Evolutionary conservation across 176 grass and related monocot species (phyloP).

Genomic region (Zoysia pacifica): DNA sequence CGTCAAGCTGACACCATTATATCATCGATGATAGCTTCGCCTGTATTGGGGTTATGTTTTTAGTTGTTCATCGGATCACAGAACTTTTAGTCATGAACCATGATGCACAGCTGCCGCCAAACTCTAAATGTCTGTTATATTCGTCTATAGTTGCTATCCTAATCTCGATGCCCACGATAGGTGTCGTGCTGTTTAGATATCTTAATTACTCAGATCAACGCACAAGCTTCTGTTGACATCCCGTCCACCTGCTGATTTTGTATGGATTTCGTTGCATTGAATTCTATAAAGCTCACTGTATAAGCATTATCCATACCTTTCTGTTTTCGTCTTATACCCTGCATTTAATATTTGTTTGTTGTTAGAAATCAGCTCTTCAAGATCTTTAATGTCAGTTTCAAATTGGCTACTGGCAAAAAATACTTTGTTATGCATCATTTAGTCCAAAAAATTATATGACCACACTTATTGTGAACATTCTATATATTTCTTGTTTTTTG

Average conservation of each 20-base stretch:
- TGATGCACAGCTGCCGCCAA: neutral
- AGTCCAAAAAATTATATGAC: constrained; percentile 12
- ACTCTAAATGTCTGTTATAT: constrained; percentile 16
- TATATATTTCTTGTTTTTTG: neutral
- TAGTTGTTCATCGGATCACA: neutral
- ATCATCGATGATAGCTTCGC: neutral
- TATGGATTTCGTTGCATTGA: neutral
- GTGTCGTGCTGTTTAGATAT: no score
- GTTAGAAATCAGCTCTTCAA: no score
- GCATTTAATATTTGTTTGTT: no score
- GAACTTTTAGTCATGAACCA: constrained; percentile 24
- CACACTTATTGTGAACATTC: neutral
- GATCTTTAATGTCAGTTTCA: no score
- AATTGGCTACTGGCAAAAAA: neutral
- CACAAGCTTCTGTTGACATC: neutral
- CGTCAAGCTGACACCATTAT: neutral
- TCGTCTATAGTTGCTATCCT: constrained; percentile 41
- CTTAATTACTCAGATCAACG: no score
- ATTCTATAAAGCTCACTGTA: neutral
- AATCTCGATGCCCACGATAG: constrained; percentile 18
- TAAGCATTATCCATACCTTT: no score
- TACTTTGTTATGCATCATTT: constrained; percentile 23
- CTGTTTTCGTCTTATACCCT: no score
- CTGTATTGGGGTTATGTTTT: neutral
- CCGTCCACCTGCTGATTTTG: no score